Evolutionary conservation across 352 stramenopile species (phyloP).

Genomic region (Globisporangium alternatum): DNA sequence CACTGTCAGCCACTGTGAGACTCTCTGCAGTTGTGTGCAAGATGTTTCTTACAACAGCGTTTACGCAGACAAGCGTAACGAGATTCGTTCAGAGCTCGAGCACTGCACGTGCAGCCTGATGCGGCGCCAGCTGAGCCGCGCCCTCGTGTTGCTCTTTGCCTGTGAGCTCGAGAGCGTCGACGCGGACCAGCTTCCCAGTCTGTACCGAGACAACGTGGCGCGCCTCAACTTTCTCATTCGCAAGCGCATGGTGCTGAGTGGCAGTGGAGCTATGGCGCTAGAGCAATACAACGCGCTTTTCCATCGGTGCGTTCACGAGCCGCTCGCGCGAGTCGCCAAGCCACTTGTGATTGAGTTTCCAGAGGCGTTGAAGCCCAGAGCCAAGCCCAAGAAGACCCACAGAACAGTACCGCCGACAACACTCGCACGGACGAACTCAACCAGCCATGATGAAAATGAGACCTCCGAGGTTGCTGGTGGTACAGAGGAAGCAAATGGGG

Average conservation of each 20-base stretch:
- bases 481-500: not conserved
- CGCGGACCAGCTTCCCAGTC: not conserved
- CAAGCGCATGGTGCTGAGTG: slow-evolving; percentile 1
- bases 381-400: not conserved
- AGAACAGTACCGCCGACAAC: not conserved
- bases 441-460: not conserved
- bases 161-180: not conserved
- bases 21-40: not conserved
- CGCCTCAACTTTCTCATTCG: not conserved
- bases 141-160: not conserved
- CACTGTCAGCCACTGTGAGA: not conserved
- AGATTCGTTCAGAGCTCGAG: not conserved
- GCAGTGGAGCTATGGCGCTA: not conserved
- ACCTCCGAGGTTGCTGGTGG: not conserved
- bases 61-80: not conserved
- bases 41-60: not conserved
- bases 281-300: not conserved
- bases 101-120: not conserved
- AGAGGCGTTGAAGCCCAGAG: not conserved
- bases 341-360: not conserved
- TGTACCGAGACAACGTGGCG: not conserved
- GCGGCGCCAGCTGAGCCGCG: not conserved
- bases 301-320: not conserved
- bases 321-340: not conserved
- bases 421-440: not conserved